Conservation (phyloP, 1,139 yeast genomes). For the Chernovozyma sophiae-reginae region DNA sequence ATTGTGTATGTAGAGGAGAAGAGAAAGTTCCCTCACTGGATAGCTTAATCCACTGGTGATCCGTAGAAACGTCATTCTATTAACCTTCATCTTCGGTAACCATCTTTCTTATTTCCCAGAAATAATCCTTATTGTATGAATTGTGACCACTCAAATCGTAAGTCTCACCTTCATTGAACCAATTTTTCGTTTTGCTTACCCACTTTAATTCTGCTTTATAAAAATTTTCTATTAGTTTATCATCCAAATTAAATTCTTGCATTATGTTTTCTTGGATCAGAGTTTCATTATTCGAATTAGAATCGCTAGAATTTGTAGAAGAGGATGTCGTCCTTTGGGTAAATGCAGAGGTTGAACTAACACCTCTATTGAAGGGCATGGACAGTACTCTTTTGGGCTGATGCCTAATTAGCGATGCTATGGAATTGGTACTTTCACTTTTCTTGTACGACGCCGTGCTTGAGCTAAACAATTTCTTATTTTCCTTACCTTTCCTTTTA, state of each 20-base stretch:
- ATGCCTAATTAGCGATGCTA: constrained; percentile 1
- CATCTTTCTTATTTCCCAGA: constrained; percentile 54
- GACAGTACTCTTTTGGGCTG: constrained; percentile 1
- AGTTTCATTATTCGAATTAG: constrained; percentile 13
- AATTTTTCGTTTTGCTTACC: constrained; percentile 43
- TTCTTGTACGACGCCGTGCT: too few relatives aligned
- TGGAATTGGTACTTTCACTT: constrained; percentile 14
- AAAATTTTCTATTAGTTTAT: constrained; percentile 38
- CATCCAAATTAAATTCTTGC: constrained; percentile 38
- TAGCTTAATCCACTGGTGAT: too few relatives aligned
- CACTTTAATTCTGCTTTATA: constrained; percentile 50
- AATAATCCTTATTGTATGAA: constrained; percentile 32
- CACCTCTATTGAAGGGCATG: constrained; percentile 12
- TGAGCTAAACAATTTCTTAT: too few relatives aligned
- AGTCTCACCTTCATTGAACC: constrained; percentile 46
- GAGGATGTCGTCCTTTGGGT: constrained; percentile 38
- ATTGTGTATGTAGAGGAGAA: too few relatives aligned
- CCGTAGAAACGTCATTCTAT: too few relatives aligned
- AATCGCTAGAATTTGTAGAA: constrained; percentile 10
- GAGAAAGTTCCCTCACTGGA: too few relatives aligned
- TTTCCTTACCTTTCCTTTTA: constrained; percentile 1
- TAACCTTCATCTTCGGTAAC: constrained; percentile 36
- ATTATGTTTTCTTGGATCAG: constrained; percentile 4
- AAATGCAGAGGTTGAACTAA: constrained; percentile 18
- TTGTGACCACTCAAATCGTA: constrained; percentile 16